Conservation (phyloP, 2,329 filamentous ascomycete genomes). For the Xylariales sp. region DNA sequence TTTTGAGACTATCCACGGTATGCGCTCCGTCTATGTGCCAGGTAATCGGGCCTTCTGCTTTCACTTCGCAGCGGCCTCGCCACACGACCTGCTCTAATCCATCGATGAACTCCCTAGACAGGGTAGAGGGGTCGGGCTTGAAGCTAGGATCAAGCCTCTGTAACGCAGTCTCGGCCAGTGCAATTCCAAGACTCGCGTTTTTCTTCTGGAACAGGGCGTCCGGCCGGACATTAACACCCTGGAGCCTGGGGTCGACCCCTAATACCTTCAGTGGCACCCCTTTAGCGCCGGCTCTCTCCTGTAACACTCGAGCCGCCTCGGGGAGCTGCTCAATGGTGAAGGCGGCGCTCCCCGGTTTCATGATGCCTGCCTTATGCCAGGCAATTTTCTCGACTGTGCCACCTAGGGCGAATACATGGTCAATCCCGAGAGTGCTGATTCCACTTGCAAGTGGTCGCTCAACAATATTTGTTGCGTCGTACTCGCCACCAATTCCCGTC, state of each 20-base stretch:
- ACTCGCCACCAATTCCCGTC: slow-evolving; percentile 75
- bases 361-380: slow-evolving; percentile 80
- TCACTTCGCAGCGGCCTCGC: slow-evolving; percentile 80
- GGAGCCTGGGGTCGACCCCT: slow-evolving; percentile 58
- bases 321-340: slow-evolving; percentile 67
- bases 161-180: slow-evolving; percentile 63
- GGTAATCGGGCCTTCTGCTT: slow-evolving; percentile 65
- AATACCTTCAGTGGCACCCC: slow-evolving; percentile 60
- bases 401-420: slow-evolving; percentile 74
- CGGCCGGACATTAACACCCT: slow-evolving; percentile 61
- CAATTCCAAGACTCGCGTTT: slow-evolving; percentile 63
- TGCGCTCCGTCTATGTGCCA: slow-evolving; percentile 97
- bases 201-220: slow-evolving; percentile 68
- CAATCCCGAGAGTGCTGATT: slow-evolving; percentile 75
- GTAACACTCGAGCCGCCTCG: slow-evolving; percentile 59
- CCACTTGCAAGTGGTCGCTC: slow-evolving; percentile 67
- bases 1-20: slow-evolving; percentile 87
- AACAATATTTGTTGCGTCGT: slow-evolving; percentile 76
- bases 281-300: slow-evolving; percentile 64
- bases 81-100: slow-evolving; percentile 82
- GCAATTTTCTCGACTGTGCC: slow-evolving; percentile 73
- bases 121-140: slow-evolving; percentile 38
- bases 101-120: slow-evolving; percentile 74
- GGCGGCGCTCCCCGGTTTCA: slow-evolving; percentile 69
- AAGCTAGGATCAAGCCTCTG: slow-evolving; percentile 56